A percentile compares a stretch with the other conserved stretches of the same genome.
These are phyloP conservation scores for Pyrus bretschneideri DNA, from an alignment of 306 rosid species.

Conservation along the genomic window DNA sequence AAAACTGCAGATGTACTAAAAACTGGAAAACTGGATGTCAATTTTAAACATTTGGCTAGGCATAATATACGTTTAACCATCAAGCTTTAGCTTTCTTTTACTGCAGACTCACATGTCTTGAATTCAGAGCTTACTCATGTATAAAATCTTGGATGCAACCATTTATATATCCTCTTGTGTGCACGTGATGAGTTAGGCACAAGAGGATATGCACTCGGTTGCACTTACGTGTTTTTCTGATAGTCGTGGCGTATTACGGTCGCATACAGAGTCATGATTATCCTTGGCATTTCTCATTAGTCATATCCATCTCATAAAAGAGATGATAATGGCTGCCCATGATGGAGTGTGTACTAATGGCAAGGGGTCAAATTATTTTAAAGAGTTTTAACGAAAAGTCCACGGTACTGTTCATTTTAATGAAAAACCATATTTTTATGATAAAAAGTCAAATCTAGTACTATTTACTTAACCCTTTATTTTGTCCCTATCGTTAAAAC, in stretches of 20 bases:
- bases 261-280: not conserved
- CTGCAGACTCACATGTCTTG: not conserved
- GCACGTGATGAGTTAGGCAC: not conserved
- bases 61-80: not conserved
- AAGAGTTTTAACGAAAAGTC: too few species aligned
- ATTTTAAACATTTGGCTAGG: not conserved
- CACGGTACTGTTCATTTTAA: too few species aligned
- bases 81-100: not conserved
- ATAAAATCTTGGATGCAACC: not conserved
- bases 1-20: slow-evolving; percentile 1
- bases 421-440: too few species aligned
- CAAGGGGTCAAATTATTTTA: not conserved
- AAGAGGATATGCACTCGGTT: not conserved
- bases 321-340: not conserved
- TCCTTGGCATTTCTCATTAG: too few species aligned
- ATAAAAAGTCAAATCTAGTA: too few species aligned
- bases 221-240: not conserved
- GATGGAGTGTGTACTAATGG: not conserved
- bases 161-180: not conserved
- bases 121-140: not conserved
- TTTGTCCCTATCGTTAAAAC: too few species aligned
- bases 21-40: not conserved
- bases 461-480: too few species aligned
- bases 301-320: too few species aligned
- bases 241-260: not conserved